A percentile compares a stretch with the other conserved stretches of the same genome.
Conservation (phyloP, 2,329 filamentous ascomycete genomes). For the Neonectria faginata region DNA sequence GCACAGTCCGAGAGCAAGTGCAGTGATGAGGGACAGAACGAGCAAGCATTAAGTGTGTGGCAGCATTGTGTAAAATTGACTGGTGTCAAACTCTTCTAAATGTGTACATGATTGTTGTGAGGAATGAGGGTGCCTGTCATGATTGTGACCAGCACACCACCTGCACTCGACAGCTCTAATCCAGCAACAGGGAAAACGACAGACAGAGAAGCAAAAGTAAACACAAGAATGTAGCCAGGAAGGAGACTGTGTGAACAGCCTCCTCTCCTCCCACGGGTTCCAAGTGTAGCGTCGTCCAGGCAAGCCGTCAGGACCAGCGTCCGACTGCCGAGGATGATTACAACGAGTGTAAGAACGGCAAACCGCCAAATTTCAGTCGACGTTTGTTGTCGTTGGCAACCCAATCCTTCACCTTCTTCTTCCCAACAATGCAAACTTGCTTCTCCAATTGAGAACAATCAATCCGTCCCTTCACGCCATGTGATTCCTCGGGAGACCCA, state of each 20-base stretch:
- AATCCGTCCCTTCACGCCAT: conserved; percentile 40
- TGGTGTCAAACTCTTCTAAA: conserved; percentile 39
- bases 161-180: conserved; percentile 43
- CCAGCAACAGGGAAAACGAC: conserved; percentile 47
- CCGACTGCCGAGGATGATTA: conserved; percentile 57
- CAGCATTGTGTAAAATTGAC: conserved; percentile 46
- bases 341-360: conserved; percentile 65
- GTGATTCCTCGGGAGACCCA: conserved; percentile 30
- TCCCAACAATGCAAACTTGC: conserved; percentile 34
- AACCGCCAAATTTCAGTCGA: conserved; percentile 45
- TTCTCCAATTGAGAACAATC: conserved; percentile 31
- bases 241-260: background rate
- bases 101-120: conserved; percentile 43
- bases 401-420: conserved; percentile 34
- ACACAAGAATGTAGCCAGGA: conserved; percentile 52
- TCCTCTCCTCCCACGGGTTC: conserved; percentile 36
- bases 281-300: conserved; percentile 47
- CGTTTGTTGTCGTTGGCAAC: conserved; percentile 45
- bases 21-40: too few relatives aligned
- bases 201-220: conserved; percentile 52
- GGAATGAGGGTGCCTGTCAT: conserved; percentile 42
- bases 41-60: conserved; percentile 24
- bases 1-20: background rate
- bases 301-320: conserved; percentile 52
- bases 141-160: conserved; percentile 50